These are phyloP conservation scores for Cicer judaicum DNA, from an alignment of 306 rosid species.

Conservation along the genomic window DNA sequence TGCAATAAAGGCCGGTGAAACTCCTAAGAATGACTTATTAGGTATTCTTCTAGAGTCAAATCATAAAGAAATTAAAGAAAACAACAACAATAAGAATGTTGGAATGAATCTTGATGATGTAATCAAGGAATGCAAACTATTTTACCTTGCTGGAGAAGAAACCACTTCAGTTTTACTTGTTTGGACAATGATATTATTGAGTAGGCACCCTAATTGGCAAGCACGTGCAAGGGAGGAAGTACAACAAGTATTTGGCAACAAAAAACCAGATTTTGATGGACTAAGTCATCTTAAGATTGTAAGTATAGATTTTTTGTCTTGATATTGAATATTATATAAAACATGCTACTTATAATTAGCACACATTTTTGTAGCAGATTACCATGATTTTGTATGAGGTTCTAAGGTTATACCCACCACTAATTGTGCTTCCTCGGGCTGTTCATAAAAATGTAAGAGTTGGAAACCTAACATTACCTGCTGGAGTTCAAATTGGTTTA, in stretches of 20 bases:
- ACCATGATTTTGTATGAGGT: conserved; percentile 62
- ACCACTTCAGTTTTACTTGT: conserved; percentile 30
- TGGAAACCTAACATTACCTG: conserved; percentile 51
- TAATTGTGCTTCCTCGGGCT: not conserved
- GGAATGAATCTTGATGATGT: conserved; percentile 63
- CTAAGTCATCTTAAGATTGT: conserved; percentile 57
- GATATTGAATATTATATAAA: not conserved
- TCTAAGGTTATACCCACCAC: conserved; percentile 60
- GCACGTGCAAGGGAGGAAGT: conserved; percentile 26
- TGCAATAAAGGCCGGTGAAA: conserved; percentile 46
- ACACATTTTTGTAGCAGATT: conserved; percentile 42
- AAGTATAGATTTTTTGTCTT: conserved; percentile 27
- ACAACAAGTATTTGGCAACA: conserved; percentile 16
- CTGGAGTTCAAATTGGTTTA: conserved; percentile 45
- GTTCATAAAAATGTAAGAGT: conserved; percentile 43
- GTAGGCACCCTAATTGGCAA: conserved; percentile 24
- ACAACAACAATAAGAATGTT: conserved; percentile 39
- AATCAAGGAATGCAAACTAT: conserved; percentile 20
- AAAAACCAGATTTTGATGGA: conserved; percentile 22
- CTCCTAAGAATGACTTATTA: conserved; percentile 40
- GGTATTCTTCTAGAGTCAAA: conserved; percentile 24
- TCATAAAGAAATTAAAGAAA: conserved; percentile 39
- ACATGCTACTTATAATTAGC: not conserved
- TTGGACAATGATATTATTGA: conserved; percentile 18
- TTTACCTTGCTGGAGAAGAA: conserved; percentile 24